Base-by-base conservation (phyloP, 176 grass and related monocot genomes). In the Lolium perenne region DNA sequence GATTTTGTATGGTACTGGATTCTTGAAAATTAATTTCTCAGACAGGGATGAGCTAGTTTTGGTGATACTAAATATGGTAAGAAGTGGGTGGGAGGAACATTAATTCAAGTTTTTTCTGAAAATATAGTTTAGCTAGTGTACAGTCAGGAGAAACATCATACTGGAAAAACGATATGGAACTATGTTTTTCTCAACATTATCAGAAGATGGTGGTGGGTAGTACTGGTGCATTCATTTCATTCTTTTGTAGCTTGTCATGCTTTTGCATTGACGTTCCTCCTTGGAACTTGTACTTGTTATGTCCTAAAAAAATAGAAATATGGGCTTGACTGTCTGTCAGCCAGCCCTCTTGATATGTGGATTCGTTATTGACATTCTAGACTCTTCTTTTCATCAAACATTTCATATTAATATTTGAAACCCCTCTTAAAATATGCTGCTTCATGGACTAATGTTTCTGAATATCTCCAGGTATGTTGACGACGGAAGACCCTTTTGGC, bases 401-500 rank as follows among this genome's bases (percentile, higher is more conserved):
- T 65, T 10, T 56, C 16, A 57, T 65, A 62, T 62, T 84, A 73
- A 46, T 20, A 51, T 80, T 75, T 63, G 25, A 47, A 38, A 10
- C 25, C 21, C 16, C 25, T 89, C 43, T 16, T 55, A 72, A 79
- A 7, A 74, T 73, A 32, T 54, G 58, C 54, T 79, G 8, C n/a
- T 48, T 4, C 62, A 61, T 86, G 62, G 55, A 66, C 10, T 81
- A 56, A 85, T 43, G 62, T 23, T 38, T 81, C 29, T 53, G 8
- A 74, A 43, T 85, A 4, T 75, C 38, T 87, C 38, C 87, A 99
- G 97, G 90, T 99, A 99, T 82, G 97, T 99, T 43, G 83, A 94
- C 91, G 97, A 99, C 71, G 97, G 94, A 63, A 96, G 92, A 83
- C 94, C 94, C 38, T 94, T 99, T 87, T 98, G 92, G 92, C 93